Conservation (phyloP, 768 basidiomycete genomes). For the Pleurotus pulmonarius region DNA sequence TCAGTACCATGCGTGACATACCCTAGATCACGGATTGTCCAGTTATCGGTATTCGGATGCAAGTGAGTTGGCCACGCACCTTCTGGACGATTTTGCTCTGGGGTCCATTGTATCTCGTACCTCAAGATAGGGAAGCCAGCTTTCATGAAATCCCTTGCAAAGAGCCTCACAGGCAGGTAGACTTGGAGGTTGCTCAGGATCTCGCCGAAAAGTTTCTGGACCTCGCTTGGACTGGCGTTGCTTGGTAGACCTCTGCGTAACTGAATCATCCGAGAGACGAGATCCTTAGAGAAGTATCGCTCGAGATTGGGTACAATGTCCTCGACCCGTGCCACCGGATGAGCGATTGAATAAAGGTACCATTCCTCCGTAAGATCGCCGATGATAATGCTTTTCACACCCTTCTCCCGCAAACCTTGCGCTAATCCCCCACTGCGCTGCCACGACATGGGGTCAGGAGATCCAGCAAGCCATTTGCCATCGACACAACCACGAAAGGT, state of each 20-base stretch:
- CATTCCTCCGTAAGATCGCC: conserved; percentile 75
- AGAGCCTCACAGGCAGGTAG: conserved; percentile 59
- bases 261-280: conserved; percentile 42
- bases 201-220: conserved; percentile 48
- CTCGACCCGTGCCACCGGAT: conserved; percentile 42
- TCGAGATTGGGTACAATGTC: conserved; percentile 58
- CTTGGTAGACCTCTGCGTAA: conserved; percentile 39
- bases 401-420: conserved; percentile 46
- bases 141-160: conserved; percentile 54
- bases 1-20: conserved; percentile 73
- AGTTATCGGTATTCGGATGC: background rate
- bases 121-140: conserved; percentile 61
- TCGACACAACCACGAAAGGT: conserved; percentile 71
- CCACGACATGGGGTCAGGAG: conserved; percentile 62
- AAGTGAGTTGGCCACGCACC: conserved; percentile 32
- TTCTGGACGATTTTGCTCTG: conserved; percentile 50
- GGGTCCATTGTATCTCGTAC: conserved; percentile 69
- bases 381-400: conserved; percentile 57
- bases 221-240: conserved; percentile 38
- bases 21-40: conserved; percentile 30
- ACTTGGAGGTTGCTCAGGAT: conserved; percentile 63
- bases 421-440: conserved; percentile 63
- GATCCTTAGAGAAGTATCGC: conserved; percentile 53
- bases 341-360: conserved; percentile 73
- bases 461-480: conserved; percentile 49